Conservation (phyloP, 1,284 basidiomycete species). For the Ustilago sp. region DNA sequence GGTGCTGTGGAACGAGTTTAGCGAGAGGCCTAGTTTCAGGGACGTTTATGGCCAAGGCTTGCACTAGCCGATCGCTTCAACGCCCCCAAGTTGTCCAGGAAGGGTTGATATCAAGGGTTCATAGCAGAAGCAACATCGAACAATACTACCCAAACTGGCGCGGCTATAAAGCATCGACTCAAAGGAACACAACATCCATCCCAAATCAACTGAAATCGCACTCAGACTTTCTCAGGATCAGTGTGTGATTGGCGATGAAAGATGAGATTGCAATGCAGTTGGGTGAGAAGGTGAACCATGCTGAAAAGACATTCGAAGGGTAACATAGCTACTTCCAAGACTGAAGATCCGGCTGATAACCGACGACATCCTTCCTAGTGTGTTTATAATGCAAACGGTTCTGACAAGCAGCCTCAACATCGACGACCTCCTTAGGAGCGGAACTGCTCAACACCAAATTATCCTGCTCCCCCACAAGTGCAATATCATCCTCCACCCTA, state of each 20-base stretch:
- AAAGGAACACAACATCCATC: background rate
- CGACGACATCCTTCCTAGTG: background rate
- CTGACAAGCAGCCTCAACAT: slow-evolving; percentile 63
- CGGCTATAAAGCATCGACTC: background rate
- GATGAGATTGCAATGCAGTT: slow-evolving; percentile 1
- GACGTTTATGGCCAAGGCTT: slow-evolving; percentile 49
- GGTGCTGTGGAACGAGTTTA: slow-evolving; percentile 36
- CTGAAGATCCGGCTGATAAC: slow-evolving; percentile 10
- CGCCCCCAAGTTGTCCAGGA: no score
- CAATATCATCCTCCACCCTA: slow-evolving; percentile 67
- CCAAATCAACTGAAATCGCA: no score
- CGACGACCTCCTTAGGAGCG: slow-evolving; percentile 64
- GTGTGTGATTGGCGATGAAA: background rate
- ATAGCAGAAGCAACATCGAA: no score
- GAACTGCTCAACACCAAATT: slow-evolving; percentile 59
- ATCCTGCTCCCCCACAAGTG: slow-evolving; percentile 38
- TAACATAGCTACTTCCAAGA: background rate
- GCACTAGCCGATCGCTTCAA: slow-evolving; percentile 21
- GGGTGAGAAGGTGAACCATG: background rate
- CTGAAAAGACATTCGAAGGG: background rate
- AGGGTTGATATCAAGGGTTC: no score
- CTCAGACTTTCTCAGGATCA: background rate
- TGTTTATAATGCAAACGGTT: slow-evolving; percentile 22
- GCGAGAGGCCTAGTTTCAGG: slow-evolving; percentile 38
- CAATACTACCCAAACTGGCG: no score